These are phyloP conservation scores for Elsinoe australis DNA, from an alignment of 2,329 filamentous ascomycete genomes.

Conservation along the genomic window DNA sequence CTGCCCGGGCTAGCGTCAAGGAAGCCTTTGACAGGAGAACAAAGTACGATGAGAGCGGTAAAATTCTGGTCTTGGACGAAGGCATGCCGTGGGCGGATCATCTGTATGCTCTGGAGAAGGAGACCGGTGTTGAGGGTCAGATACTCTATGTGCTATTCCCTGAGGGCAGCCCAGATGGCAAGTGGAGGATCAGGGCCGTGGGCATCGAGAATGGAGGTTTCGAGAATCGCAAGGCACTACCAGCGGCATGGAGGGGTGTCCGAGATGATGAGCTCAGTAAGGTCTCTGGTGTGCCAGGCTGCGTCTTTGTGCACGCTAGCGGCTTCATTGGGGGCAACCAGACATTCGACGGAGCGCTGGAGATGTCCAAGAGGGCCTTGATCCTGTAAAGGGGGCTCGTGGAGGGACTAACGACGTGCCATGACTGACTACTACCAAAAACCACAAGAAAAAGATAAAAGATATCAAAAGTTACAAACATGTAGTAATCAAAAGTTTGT, in stretches of 20 bases:
- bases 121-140: slow-evolving; percentile 40
- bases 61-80: slow-evolving; percentile 69
- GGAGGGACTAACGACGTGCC: not conserved
- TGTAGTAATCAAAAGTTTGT: not conserved
- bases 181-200: slow-evolving; percentile 94
- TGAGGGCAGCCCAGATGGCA: slow-evolving; percentile 65
- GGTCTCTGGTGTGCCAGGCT: slow-evolving; percentile 60
- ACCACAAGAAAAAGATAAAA: not conserved
- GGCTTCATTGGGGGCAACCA: slow-evolving; percentile 96
- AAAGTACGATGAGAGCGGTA: slow-evolving; percentile 63
- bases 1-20: slow-evolving; percentile 71
- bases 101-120: slow-evolving; percentile 75
- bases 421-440: not conserved
- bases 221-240: slow-evolving; percentile 81
- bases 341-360: slow-evolving; percentile 77
- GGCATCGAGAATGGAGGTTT: slow-evolving; percentile 78
- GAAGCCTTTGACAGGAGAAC: slow-evolving; percentile 63
- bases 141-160: slow-evolving; percentile 88
- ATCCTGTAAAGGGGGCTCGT: slow-evolving; percentile 29
- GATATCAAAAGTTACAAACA: not conserved
- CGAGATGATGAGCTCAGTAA: slow-evolving; percentile 77
- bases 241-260: slow-evolving; percentile 85
- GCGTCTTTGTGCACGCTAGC: slow-evolving; percentile 87
- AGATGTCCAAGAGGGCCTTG: slow-evolving; percentile 74
- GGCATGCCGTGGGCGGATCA: slow-evolving; percentile 95